Evolutionary conservation across 441 rosid species (phyloP).

Genomic region (Sinapis alba): DNA sequence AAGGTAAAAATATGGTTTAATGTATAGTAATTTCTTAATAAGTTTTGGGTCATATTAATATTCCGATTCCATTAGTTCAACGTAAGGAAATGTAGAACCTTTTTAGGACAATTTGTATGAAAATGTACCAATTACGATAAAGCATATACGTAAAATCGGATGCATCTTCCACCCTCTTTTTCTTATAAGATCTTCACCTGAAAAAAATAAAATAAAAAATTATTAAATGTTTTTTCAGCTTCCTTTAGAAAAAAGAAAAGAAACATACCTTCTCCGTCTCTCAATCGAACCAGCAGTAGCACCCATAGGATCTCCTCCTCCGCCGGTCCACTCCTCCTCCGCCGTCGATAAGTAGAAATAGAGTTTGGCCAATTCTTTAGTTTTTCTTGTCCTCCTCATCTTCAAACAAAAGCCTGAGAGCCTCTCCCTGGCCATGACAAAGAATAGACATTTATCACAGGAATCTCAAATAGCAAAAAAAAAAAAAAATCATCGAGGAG

Average conservation of each 20-base stretch:
- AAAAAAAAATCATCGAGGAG: not conserved
- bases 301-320: not conserved
- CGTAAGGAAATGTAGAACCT: not conserved
- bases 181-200: not conserved
- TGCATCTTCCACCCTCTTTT: not conserved
- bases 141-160: not conserved
- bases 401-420: not conserved
- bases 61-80: not conserved
- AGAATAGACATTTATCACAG: not conserved
- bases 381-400: not conserved
- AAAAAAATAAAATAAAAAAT: not conserved
- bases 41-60: not conserved
- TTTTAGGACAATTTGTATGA: not conserved
- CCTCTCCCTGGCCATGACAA: not conserved
- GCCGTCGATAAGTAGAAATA: not conserved
- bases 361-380: not conserved
- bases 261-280: not conserved
- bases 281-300: not conserved
- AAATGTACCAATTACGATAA: not conserved
- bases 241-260: not conserved
- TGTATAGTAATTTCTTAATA: no score
- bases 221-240: not conserved
- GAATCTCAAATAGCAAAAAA: not conserved
- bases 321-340: not conserved
- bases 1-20: no score